These are phyloP conservation scores for Cryphonectria naterciae DNA, from an alignment of 2,329 filamentous ascomycete species.

Conservation along the genomic window DNA sequence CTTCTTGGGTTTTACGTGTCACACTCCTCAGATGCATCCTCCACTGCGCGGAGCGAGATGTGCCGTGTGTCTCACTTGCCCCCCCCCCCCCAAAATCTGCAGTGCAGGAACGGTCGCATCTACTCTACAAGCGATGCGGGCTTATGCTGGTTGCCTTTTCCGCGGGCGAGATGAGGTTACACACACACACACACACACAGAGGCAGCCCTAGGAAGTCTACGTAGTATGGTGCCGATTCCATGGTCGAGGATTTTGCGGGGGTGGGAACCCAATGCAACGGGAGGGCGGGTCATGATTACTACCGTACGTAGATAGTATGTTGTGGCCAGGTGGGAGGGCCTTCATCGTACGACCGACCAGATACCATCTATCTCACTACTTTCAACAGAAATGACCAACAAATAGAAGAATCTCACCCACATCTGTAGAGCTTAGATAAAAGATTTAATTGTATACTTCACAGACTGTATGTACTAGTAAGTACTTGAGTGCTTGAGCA, in stretches of 20 bases:
- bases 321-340: not conserved
- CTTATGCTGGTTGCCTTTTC: slow-evolving; percentile 16
- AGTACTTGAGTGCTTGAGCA: no score
- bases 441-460: no score
- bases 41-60: not conserved
- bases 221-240: not conserved
- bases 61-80: slow-evolving; percentile 10
- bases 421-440: no score
- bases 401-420: not conserved
- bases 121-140: not conserved
- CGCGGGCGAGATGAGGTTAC: slow-evolving; percentile 20
- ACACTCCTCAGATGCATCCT: not conserved
- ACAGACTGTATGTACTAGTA: no score
- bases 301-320: slow-evolving; percentile 4
- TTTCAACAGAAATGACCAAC: not conserved
- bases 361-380: not conserved
- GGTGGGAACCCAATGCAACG: not conserved
- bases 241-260: not conserved
- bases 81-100: slow-evolving; percentile 6
- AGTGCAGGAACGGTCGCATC: slow-evolving; percentile 7
- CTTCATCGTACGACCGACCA: slow-evolving; percentile 21
- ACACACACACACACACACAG: not conserved
- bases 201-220: not conserved
- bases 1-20: not conserved
- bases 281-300: not conserved